A percentile compares a stretch with the other conserved stretches of the same genome.
Conservation (phyloP, 345 rosid genomes). For the Clausena lansium region DNA sequence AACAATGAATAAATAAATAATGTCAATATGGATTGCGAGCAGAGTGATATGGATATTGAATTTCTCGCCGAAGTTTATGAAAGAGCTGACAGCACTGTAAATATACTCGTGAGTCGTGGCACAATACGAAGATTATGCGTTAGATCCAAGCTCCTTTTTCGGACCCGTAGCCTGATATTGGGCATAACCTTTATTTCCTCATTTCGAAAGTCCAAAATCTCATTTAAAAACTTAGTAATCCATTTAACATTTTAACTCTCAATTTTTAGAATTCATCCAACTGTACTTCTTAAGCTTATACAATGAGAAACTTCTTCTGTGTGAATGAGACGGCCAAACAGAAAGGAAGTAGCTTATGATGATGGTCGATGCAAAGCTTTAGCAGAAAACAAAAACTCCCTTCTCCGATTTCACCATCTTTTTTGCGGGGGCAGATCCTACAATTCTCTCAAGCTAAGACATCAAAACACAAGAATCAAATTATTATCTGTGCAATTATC, state of each 20-base stretch:
- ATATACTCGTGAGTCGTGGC: too few species aligned
- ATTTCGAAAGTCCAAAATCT: background rate
- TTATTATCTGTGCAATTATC: background rate
- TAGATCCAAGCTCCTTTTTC: background rate
- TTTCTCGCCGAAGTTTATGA: background rate
- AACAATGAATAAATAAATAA: background rate
- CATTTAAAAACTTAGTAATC: background rate
- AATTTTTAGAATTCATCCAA: background rate
- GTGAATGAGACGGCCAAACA: too few species aligned
- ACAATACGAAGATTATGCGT: too few species aligned
- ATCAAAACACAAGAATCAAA: background rate
- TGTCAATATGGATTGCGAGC: background rate
- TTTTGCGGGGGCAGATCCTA: constrained; percentile 58
- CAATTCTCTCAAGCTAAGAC: constrained; percentile 76
- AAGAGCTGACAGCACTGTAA: too few species aligned
- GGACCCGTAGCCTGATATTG: background rate
- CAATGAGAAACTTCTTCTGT: too few species aligned
- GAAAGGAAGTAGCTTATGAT: background rate
- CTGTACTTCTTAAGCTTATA: too few species aligned
- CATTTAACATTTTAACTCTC: too few species aligned
- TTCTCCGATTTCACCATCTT: constrained; percentile 75
- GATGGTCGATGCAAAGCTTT: background rate
- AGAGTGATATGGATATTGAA: background rate
- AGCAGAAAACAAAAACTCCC: constrained; percentile 64
- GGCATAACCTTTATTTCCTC: background rate